Evolutionary conservation across 2,329 filamentous ascomycete species (phyloP).

Genomic region (Aspergillus luchuensis): DNA sequence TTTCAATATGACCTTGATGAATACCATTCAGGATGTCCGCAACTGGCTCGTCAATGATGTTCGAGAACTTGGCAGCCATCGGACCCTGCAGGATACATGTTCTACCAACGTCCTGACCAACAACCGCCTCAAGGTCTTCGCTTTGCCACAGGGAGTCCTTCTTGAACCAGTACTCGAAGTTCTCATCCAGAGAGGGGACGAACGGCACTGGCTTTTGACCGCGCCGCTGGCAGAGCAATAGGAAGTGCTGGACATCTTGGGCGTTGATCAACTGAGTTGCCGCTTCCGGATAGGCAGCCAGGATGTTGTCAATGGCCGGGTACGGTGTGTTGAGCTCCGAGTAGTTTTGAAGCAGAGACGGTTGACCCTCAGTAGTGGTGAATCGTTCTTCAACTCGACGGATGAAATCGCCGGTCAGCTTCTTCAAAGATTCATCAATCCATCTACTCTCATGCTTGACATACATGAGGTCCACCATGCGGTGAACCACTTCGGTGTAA

Average conservation of each 20-base stretch:
- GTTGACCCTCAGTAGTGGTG: slow-evolving; percentile 68
- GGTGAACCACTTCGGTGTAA: slow-evolving; percentile 81
- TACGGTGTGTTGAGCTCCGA: slow-evolving; percentile 84
- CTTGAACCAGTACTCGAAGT: slow-evolving; percentile 99
- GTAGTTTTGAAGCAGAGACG: slow-evolving; percentile 87
- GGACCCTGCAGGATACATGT: slow-evolving; percentile 97
- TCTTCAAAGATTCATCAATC: slow-evolving; percentile 83
- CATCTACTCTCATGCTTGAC: slow-evolving; percentile 87
- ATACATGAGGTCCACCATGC: slow-evolving; percentile 87
- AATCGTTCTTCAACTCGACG: slow-evolving; percentile 97
- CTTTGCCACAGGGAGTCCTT: slow-evolving; percentile 99
- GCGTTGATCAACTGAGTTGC: slow-evolving; percentile 93
- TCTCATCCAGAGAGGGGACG: slow-evolving; percentile 91
- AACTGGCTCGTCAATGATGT: slow-evolving; percentile 85
- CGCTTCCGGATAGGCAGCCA: slow-evolving; percentile 81
- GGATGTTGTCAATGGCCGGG: slow-evolving; percentile 72
- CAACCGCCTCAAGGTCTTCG: slow-evolving; percentile 93
- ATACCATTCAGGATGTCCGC: slow-evolving; percentile 92
- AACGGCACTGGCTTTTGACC: slow-evolving; percentile 97
- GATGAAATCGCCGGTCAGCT: slow-evolving; percentile 91
- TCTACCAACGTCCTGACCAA: slow-evolving; percentile 91
- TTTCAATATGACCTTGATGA: slow-evolving; percentile 82
- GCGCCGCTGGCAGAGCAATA: slow-evolving; percentile 86
- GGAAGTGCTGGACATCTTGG: slow-evolving; percentile 96
- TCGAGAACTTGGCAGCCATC: slow-evolving; percentile 88